These are phyloP conservation scores for Saccharomyces uvarum DNA, from an alignment of 1,139 yeast species.

Conservation along the genomic window DNA sequence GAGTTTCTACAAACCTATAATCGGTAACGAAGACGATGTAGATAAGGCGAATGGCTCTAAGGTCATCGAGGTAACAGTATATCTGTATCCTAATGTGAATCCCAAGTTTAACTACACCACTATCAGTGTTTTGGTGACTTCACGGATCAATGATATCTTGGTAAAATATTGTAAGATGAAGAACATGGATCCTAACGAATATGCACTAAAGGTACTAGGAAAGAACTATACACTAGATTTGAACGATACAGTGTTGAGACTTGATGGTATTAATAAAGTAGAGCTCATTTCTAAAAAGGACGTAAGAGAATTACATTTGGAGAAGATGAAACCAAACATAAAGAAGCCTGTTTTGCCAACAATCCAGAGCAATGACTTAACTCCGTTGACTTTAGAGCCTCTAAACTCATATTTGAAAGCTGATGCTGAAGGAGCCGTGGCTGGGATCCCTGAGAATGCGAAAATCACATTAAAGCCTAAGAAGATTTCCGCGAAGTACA, in stretches of 20 bases:
- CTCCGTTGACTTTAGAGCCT: slow-evolving; percentile 29
- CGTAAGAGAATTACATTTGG: slow-evolving; percentile 25
- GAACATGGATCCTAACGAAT: slow-evolving; percentile 31
- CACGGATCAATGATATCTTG: slow-evolving; percentile 33
- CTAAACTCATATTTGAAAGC: slow-evolving; percentile 17
- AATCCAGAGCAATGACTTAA: slow-evolving; percentile 30
- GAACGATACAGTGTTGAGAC: slow-evolving; percentile 33
- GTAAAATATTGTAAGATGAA: slow-evolving; percentile 31
- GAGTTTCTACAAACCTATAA: slow-evolving; percentile 34
- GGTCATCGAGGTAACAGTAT: slow-evolving; percentile 28
- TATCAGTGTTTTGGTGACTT: slow-evolving; percentile 30
- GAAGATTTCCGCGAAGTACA: slow-evolving; percentile 20
- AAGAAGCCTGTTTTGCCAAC: slow-evolving; percentile 28
- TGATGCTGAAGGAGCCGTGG: slow-evolving; percentile 6
- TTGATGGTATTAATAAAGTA: slow-evolving; percentile 31
- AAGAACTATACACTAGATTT: slow-evolving; percentile 29
- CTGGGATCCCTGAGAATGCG: slow-evolving; percentile 1
- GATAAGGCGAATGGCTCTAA: slow-evolving; percentile 23
- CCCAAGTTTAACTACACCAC: slow-evolving; percentile 24
- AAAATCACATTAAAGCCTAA: slow-evolving; percentile 13
- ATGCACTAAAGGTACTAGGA: slow-evolving; percentile 28
- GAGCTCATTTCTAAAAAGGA: slow-evolving; percentile 30
- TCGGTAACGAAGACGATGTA: slow-evolving; percentile 21
- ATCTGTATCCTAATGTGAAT: slow-evolving; percentile 29
- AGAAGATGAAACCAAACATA: slow-evolving; percentile 22